These are phyloP conservation scores for Vanderwaltozyma polyspora DNA, from an alignment of 805 yeast genomes.

Conservation along the genomic window DNA sequence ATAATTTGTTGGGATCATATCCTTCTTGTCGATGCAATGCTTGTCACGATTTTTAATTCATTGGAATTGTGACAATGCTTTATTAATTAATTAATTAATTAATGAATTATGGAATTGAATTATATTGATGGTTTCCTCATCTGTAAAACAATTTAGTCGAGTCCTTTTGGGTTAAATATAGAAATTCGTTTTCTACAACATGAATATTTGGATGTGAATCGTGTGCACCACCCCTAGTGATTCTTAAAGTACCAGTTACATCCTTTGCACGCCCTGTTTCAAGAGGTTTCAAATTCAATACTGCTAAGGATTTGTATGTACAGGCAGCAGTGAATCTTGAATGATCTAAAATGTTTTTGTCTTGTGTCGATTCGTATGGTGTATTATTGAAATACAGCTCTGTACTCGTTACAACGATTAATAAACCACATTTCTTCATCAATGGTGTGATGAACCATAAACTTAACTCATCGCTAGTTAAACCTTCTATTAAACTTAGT, in stretches of 20 bases:
- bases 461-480: conserved; percentile 20
- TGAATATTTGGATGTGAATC: conserved; percentile 10
- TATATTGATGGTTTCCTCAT: no score
- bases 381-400: conserved; percentile 10
- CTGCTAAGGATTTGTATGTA: conserved; percentile 17
- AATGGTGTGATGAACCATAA: conserved; percentile 19
- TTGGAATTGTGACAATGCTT: no score
- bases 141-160: conserved; percentile 32
- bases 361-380: conserved; percentile 2
- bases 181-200: conserved; percentile 50
- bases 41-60: no score
- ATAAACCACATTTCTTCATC: conserved; percentile 14
- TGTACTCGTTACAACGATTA: conserved; percentile 16
- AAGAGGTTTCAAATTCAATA: conserved; percentile 51
- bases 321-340: conserved; percentile 14
- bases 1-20: no score
- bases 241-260: conserved; percentile 58
- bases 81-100: no score
- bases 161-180: conserved; percentile 50
- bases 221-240: conserved; percentile 45
- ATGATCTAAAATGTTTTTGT: conserved; percentile 18
- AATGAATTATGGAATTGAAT: no score
- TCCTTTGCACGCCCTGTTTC: conserved; percentile 76
- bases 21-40: no score
- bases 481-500: conserved; percentile 16